phyloP scores from a whole-genome alignment of 2,329 filamentous ascomycete species.

The Aspergillus sp. region DNA sequence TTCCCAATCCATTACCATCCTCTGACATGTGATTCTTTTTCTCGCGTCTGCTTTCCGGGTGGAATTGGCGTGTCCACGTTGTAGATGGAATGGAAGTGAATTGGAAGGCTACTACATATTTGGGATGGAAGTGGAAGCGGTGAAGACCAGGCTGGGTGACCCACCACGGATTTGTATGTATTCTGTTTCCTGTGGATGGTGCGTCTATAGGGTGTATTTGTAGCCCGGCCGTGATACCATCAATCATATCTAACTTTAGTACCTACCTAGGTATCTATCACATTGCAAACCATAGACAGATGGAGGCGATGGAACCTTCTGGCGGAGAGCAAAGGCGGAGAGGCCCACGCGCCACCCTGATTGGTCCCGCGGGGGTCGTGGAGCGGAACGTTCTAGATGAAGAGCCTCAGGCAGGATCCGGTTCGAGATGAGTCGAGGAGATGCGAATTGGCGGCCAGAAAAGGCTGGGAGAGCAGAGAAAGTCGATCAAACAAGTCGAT shows the following conservation, averaged over 20 bases:
- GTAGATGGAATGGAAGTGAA: neutral
- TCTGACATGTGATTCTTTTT: neutral
- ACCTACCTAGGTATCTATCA: too few species aligned
- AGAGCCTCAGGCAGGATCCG: constrained; percentile 12
- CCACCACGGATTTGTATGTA: too few species aligned
- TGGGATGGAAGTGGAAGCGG: too few species aligned
- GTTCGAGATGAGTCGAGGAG: too few species aligned
- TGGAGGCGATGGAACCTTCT: constrained; percentile 1
- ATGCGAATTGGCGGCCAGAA: neutral
- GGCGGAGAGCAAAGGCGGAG: constrained; percentile 6
- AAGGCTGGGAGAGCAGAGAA: neutral
- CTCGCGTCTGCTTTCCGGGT: neutral
- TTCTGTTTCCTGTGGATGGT: too few species aligned
- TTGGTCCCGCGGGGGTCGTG: constrained; percentile 15
- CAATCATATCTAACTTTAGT: too few species aligned
- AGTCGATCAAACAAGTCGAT: neutral
- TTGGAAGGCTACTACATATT: neutral
- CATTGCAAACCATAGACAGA: too few species aligned
- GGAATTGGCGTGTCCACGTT: neutral
- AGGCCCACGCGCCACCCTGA: constrained; percentile 1
- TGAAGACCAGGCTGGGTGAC: too few species aligned
- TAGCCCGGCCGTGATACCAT: too few species aligned
- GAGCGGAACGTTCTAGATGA: constrained; percentile 36
- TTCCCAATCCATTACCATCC: neutral
- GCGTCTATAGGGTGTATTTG: too few species aligned